phyloP scores from a whole-genome alignment of 768 basidiomycete genomes.

The Kwoniella dendrophila region DNA sequence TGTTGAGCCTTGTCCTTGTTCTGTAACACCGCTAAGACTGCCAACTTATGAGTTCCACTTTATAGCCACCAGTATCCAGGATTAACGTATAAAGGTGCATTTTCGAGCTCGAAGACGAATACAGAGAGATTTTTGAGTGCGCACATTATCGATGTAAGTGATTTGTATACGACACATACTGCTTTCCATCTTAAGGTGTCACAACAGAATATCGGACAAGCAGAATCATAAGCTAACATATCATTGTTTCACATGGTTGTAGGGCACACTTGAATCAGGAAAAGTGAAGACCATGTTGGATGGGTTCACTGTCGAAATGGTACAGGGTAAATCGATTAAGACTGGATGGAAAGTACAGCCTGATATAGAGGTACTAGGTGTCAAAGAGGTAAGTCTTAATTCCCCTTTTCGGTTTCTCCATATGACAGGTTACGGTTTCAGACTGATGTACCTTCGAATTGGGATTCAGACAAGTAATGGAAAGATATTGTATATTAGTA shows the following conservation, averaged over 20 bases:
- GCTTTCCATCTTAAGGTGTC: not conserved
- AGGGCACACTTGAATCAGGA: not conserved
- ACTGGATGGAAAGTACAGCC: constrained; percentile 43
- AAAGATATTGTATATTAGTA: constrained; percentile 15
- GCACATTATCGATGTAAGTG: constrained; percentile 76
- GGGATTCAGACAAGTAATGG: constrained; percentile 18
- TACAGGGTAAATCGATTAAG: constrained; percentile 17
- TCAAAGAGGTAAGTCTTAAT: constrained; percentile 41
- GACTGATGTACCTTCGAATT: not conserved
- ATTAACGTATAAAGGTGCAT: constrained; percentile 5
- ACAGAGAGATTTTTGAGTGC: constrained; percentile 79
- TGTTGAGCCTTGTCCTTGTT: too few relatives aligned
- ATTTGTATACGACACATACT: not conserved
- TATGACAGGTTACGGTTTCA: not conserved
- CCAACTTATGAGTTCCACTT: not conserved
- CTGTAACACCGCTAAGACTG: not conserved
- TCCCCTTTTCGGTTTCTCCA: not conserved
- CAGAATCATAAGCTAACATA: not conserved
- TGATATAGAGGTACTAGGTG: constrained; percentile 43
- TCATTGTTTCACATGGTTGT: not conserved
- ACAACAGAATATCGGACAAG: not conserved
- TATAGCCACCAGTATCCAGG: constrained; percentile 16
- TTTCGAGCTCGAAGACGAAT: constrained; percentile 56
- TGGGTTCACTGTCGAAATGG: constrained; percentile 28
- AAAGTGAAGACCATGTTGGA: constrained; percentile 34